Conservation (phyloP, 2,329 filamentous ascomycete species). For the Diaporthe citri region DNA sequence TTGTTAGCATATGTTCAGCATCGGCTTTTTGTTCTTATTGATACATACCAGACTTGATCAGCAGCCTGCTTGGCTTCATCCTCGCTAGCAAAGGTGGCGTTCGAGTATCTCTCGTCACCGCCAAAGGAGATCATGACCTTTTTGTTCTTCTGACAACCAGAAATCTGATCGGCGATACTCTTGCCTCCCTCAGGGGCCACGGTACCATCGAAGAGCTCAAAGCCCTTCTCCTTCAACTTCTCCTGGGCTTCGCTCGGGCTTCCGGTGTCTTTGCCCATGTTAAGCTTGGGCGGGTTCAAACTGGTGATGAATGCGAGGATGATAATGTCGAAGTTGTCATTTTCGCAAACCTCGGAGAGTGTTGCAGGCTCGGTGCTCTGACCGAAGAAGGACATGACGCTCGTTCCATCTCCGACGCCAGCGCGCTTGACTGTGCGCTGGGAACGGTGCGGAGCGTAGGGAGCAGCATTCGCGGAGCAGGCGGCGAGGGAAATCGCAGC, state of each 20-base stretch:
- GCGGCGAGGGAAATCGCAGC: conserved; percentile 12
- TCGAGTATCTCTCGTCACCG: conserved; percentile 7
- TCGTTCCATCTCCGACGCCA: neutral
- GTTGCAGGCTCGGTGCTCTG: neutral
- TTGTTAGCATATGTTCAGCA: neutral
- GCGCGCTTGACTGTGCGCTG: conserved; percentile 20
- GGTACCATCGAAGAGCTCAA: conserved; percentile 32
- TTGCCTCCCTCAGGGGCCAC: neutral
- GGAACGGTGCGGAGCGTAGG: neutral
- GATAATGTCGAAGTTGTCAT: conserved; percentile 33
- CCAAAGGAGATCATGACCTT: conserved; percentile 39
- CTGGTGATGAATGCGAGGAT: conserved; percentile 36
- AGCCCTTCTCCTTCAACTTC: neutral
- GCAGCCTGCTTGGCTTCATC: conserved; percentile 32
- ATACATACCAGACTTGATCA: conserved; percentile 34
- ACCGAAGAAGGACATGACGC: conserved; percentile 29
- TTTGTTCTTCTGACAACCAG: conserved; percentile 15
- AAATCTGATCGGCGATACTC: conserved; percentile 34
- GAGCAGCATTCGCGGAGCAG: conserved; percentile 13
- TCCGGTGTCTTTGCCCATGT: conserved; percentile 36
- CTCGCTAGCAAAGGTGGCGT: conserved; percentile 11
- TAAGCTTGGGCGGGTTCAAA: conserved; percentile 34
- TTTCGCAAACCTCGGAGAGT: conserved; percentile 29
- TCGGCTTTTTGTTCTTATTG: neutral
- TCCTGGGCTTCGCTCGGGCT: conserved; percentile 21